phyloP scores from a whole-genome alignment of 2,329 filamentous ascomycete species.

The Colletotrichum tofieldiae region DNA sequence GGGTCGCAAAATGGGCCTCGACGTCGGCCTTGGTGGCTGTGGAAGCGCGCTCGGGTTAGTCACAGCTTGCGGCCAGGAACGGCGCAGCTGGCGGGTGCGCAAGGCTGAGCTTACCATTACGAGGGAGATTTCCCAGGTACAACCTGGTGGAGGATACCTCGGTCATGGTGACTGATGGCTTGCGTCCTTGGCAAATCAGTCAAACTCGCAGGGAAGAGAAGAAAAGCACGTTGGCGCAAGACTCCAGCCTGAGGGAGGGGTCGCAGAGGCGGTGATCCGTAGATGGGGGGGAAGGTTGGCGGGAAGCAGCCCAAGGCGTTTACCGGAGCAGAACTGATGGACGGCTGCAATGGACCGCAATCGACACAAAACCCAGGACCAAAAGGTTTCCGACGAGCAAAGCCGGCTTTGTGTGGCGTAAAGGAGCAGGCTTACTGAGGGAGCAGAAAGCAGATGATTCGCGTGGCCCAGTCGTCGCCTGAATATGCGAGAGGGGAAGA shows the following conservation, averaged over 20 bases:
- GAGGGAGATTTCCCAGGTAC: constrained; percentile 97
- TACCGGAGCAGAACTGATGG: not conserved
- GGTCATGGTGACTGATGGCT: constrained; percentile 71
- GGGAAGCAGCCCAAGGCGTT: constrained; percentile 4
- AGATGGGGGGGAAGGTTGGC: constrained; percentile 1
- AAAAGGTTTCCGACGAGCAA: not conserved
- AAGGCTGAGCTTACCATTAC: constrained; percentile 80
- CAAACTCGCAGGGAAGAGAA: not conserved
- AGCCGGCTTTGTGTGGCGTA: not conserved
- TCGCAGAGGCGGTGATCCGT: not conserved
- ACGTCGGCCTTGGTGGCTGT: constrained; percentile 97
- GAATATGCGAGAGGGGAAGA: constrained; percentile 11
- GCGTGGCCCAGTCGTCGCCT: constrained; percentile 7
- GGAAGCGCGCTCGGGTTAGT: constrained; percentile 44
- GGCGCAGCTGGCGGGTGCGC: constrained; percentile 10
- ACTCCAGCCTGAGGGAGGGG: constrained; percentile 1
- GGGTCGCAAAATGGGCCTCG: constrained; percentile 93
- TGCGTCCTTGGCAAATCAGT: constrained; percentile 20
- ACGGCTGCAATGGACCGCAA: not conserved
- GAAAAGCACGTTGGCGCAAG: constrained; percentile 20
- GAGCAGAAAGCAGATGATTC: not conserved
- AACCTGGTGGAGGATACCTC: constrained; percentile 96
- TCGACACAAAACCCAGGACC: constrained; percentile 1
- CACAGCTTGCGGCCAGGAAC: not conserved
- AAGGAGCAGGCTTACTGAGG: not conserved